Evolutionary conservation across 768 basidiomycete species (phyloP).

Genomic region (Leccinum longicurvipes): DNA sequence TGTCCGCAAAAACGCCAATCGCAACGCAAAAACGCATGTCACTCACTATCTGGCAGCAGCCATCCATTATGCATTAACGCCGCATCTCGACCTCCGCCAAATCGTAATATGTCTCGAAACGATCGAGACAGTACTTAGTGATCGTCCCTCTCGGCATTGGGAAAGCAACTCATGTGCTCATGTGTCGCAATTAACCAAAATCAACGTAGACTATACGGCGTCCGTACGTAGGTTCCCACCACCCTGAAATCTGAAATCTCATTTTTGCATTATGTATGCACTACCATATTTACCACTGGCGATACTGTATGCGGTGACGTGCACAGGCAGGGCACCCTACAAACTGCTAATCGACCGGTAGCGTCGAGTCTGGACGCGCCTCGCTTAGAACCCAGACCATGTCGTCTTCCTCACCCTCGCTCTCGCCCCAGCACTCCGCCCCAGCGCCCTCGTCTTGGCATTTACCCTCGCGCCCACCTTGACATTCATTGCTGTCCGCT

Average conservation of each 20-base stretch:
- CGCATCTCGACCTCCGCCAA: background rate
- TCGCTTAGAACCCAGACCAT: constrained; percentile 31
- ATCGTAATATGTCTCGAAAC: constrained; percentile 21
- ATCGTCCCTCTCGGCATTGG: background rate
- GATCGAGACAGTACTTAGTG: constrained; percentile 1
- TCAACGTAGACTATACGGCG: background rate
- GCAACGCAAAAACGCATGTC: constrained; percentile 2
- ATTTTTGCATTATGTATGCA: background rate
- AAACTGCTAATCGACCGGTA: background rate
- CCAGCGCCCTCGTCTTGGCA: background rate
- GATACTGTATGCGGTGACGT: constrained; percentile 6
- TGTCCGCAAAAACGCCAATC: constrained; percentile 12
- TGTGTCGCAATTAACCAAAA: background rate
- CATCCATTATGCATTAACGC: background rate
- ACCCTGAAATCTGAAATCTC: background rate
- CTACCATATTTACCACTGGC: background rate
- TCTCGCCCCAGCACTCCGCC: background rate
- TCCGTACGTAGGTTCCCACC: background rate
- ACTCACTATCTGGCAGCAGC: background rate
- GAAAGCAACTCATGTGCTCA: background rate
- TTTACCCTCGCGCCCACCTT: background rate
- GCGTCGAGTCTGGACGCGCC: background rate
- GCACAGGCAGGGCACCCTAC: constrained; percentile 13
- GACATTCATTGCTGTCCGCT: background rate
- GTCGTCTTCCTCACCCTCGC: constrained; percentile 29